Base-by-base conservation (phyloP, 805 yeast species). In the Nakazawaea sp. region DNA sequence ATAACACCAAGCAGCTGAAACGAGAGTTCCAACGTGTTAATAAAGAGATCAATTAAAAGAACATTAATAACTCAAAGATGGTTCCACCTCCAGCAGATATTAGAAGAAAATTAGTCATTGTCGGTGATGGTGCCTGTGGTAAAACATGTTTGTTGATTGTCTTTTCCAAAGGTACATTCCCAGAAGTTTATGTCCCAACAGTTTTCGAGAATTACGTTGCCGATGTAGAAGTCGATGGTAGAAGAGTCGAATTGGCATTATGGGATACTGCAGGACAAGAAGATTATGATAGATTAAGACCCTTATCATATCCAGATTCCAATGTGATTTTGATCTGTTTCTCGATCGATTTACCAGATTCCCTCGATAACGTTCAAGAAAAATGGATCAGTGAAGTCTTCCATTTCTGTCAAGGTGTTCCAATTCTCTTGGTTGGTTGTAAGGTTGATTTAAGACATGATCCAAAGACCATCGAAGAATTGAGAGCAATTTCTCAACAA, bases 211-310 rank as follows among this genome's bases (percentile, higher is more conserved):
- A 89, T 70, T 92, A 90, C 62, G 97, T 90, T 52, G 95, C 97
- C 32, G 96, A 88, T 60, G 97, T 90, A 41, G 96, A 78, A 56
- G 81, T 82, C 41, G 90, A 83, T 52, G 94, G 95, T 35, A 83
- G 90, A 63, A 76, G 84, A 58, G 97, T 90, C 42, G 96, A 89
- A 60, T 70, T 88, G 62, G 95, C 96, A 6, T 70, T 88, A 49
- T 88, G 96, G 96, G 96, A 88, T 87, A 88, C 96, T 49, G 96
- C 97, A 40, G 97, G 97, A 47, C 97, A 88, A 75, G 97, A 88
- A 70, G 97, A 89, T 68, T 88, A 88, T 59, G 96, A 87, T 62
- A 83, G 96, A 63, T 70, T 86, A 51, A 81, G 95, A 65, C 95
- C 96, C 30, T 68, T 86, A 47, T 81, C 90, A 11, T 88, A 88